Conservation (phyloP, 2,329 filamentous ascomycete species). For the Fusarium floridanum region DNA sequence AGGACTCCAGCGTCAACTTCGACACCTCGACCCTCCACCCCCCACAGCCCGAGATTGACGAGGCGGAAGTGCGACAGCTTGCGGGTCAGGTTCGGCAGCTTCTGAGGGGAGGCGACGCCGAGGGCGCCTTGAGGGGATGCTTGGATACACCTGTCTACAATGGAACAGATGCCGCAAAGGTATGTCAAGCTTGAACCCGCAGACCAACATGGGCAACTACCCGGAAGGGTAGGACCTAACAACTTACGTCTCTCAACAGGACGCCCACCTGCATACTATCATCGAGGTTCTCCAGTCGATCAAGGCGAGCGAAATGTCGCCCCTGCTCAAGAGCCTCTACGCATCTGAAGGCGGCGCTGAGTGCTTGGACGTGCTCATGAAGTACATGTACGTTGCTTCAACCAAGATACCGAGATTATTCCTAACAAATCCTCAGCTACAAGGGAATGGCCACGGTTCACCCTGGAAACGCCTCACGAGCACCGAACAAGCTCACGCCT, state of each 20-base stretch:
- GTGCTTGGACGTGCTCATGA: constrained; percentile 93
- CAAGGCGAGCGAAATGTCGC: constrained; percentile 94
- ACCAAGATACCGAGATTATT: neutral
- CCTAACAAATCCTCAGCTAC: constrained; percentile 68
- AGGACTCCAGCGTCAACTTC: constrained; percentile 93
- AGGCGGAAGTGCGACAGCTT: constrained; percentile 82
- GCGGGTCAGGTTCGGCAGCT: constrained; percentile 88
- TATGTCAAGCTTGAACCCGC: constrained; percentile 43
- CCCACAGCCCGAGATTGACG: constrained; percentile 78
- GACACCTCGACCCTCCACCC: constrained; percentile 87
- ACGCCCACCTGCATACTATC: constrained; percentile 87
- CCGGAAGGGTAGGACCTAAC: constrained; percentile 17
- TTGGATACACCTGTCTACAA: constrained; percentile 88
- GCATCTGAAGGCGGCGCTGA: constrained; percentile 83
- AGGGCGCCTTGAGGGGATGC: constrained; percentile 86
- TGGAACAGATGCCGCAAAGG: constrained; percentile 70
- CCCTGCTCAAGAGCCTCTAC: constrained; percentile 86
- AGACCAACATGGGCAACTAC: neutral
- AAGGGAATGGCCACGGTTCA: constrained; percentile 82
- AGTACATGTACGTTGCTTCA: constrained; percentile 82
- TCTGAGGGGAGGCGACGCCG: constrained; percentile 85
- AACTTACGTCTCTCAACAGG: constrained; percentile 61
- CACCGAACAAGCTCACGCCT: constrained; percentile 68
- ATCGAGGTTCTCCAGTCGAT: constrained; percentile 96
- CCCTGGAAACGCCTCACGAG: constrained; percentile 58